A percentile compares a stretch with the other conserved stretches of the same genome.
Evolutionary conservation across 2,329 filamentous ascomycete species (phyloP).

Genomic region (Alternaria ventricosa): DNA sequence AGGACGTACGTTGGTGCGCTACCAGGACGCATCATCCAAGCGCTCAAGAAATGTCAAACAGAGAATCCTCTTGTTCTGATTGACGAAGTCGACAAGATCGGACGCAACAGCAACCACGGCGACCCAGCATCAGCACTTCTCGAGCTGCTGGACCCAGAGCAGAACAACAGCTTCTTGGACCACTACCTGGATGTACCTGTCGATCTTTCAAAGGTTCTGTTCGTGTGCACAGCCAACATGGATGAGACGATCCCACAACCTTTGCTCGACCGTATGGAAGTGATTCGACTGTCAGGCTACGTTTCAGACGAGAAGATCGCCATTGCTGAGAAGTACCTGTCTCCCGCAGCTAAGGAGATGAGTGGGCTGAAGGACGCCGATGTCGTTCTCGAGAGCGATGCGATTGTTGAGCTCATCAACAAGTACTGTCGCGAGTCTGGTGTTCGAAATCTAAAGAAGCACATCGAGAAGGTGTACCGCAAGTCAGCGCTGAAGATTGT

Average conservation of each 20-base stretch:
- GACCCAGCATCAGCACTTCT: constrained; percentile 94
- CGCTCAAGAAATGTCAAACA: constrained; percentile 97
- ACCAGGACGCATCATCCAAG: constrained; percentile 96
- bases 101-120: constrained; percentile 85
- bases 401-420: constrained; percentile 96
- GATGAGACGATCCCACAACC: constrained; percentile 96
- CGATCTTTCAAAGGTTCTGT: constrained; percentile 95
- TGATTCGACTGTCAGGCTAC: constrained; percentile 95
- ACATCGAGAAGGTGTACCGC: constrained; percentile 98
- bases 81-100: constrained; percentile 98
- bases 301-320: constrained; percentile 99
- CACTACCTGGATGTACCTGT: constrained; percentile 99
- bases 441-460: constrained; percentile 97
- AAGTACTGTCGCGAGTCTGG: constrained; percentile 97
- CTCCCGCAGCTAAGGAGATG: constrained; percentile 91
- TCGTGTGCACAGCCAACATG: constrained; percentile 99
- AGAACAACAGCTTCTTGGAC: constrained; percentile 96
- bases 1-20: constrained; percentile 95
- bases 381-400: constrained; percentile 83
- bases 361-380: constrained; percentile 90
- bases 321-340: constrained; percentile 91
- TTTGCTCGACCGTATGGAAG: constrained; percentile 94
- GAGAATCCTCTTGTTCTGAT: constrained; percentile 97
- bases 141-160: constrained; percentile 93
- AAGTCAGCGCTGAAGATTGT: constrained; percentile 98